Percentiles rank a stretch among this genome's conserved stretches.
Conservation (phyloP, 2,329 filamentous ascomycete genomes). For the Pseudogymnoascus sp. region DNA sequence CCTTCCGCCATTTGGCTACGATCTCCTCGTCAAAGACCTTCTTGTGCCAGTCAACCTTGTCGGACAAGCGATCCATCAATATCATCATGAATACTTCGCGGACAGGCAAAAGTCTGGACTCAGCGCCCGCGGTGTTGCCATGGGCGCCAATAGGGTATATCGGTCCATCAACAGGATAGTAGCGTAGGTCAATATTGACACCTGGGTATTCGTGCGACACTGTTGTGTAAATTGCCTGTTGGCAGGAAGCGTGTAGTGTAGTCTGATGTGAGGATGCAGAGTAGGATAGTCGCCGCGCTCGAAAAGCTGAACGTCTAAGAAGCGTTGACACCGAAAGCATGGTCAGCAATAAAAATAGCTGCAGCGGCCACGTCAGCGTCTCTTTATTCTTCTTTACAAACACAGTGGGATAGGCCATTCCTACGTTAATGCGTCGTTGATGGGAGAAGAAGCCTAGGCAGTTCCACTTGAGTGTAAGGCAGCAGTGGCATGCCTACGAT, state of each 20-base stretch:
- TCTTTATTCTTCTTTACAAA: slow-evolving; percentile 6
- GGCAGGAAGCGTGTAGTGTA: neutral
- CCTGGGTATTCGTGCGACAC: slow-evolving; percentile 7
- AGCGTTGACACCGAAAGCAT: too few species aligned
- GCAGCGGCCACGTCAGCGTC: too few species aligned
- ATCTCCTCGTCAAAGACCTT: slow-evolving; percentile 24
- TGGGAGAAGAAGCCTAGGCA: neutral
- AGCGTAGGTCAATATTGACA: neutral
- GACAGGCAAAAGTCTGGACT: slow-evolving; percentile 2
- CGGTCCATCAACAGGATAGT: neutral
- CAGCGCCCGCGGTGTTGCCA: neutral
- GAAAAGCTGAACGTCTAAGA: too few species aligned
- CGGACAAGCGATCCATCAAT: slow-evolving; percentile 7
- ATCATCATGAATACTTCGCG: slow-evolving; percentile 11
- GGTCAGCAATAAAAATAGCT: neutral
- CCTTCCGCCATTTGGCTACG: slow-evolving; percentile 22
- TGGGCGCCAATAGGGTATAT: neutral
- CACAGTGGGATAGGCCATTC: neutral
- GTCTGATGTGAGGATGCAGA: neutral
- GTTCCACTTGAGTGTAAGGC: neutral
- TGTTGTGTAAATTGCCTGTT: neutral
- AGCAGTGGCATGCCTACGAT: slow-evolving; percentile 4
- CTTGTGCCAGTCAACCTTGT: slow-evolving; percentile 11
- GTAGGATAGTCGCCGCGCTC: neutral
- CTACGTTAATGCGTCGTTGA: neutral